Base-by-base conservation (phyloP, 2,329 filamentous ascomycete genomes). In the Cordyceps cateniannulata region DNA sequence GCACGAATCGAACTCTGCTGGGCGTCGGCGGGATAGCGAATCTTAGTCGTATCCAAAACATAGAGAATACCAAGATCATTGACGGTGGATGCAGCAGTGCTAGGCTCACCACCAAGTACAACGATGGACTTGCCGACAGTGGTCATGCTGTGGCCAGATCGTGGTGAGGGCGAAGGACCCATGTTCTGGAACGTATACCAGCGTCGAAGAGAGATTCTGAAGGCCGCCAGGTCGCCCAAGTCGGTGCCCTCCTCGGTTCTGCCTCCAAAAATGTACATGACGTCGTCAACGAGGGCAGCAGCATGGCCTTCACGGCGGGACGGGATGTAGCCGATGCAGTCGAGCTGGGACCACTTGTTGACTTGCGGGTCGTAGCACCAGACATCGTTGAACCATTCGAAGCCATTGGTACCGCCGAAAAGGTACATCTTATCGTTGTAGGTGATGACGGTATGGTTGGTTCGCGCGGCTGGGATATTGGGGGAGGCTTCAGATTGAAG, bases 171-270 rank as follows among this genome's bases (percentile, higher is more conserved):
- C 1, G 93, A 96, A 3, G 93, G 93, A 0, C 95, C 95, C 95
- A 99, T 99, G 71, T 99, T 99, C 71, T 99, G 95, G 75, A 99
- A 99, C 40, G 95, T 99, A 73, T 98, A 99, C 95, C 95, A 99
- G 62, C 95, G 85, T 65, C 91, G 87, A 12, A 92, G 92, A 1
- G 88, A 85, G 62, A 86, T 85, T 58, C 82, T 76, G 68, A 86
- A 86, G 1, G 95, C 95, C 2, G 95, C 93, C 48, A 99, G 81
- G 73, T 99, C 95, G 38, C 93, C 95, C 4, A 99, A 79, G 71
- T 99, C 95, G 29, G 87, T 85, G 1, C 95, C 95, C 67, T 98
- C 93, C 70, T 97, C 91, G 0, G 92, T 97, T 62, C 95, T 89
- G 49, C 95, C 95, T 67, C 96, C 96, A 73, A 99, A 99, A 63